Conservation (phyloP, 1,284 basidiomycete genomes). For the Apiotrichum brassicae region DNA sequence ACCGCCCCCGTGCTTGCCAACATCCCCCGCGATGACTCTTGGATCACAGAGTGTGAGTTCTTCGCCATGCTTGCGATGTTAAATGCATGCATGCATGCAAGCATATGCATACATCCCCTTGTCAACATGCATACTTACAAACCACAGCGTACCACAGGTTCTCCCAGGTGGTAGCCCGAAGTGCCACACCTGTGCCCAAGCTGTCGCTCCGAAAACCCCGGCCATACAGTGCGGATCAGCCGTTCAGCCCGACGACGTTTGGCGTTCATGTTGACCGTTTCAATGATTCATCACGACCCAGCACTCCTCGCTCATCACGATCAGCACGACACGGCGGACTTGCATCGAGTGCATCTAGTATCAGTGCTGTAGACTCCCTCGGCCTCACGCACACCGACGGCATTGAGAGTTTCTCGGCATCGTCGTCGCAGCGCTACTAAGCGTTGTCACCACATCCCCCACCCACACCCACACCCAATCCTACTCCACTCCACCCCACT, state of each 20-base stretch:
- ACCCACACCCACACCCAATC: no score
- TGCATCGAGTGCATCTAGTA: slow-evolving; percentile 1
- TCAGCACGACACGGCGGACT: background rate
- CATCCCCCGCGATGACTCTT: slow-evolving; percentile 11
- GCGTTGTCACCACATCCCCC: background rate
- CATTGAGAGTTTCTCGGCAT: no score
- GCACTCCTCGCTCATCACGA: background rate
- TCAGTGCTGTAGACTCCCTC: background rate
- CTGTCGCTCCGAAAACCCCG: slow-evolving; percentile 12
- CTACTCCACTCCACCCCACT: slow-evolving; percentile 3
- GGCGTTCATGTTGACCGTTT: slow-evolving; percentile 4
- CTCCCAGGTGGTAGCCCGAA: background rate
- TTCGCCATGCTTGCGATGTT: no score
- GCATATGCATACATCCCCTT: background rate
- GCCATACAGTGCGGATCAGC: background rate
- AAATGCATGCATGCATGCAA: slow-evolving; percentile 4
- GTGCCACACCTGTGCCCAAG: slow-evolving; percentile 11
- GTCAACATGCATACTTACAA: slow-evolving; percentile 4
- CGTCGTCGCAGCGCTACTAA: no score
- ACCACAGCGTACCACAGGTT: slow-evolving; percentile 7
- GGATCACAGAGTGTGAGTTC: slow-evolving; percentile 17
- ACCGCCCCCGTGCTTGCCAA: background rate
- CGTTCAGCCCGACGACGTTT: slow-evolving; percentile 13
- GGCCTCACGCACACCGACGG: slow-evolving; percentile 1
- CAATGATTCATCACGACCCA: background rate